These are phyloP conservation scores for Gastrodia elata DNA, from an alignment of 106 monocot species.

Conservation along the genomic window DNA sequence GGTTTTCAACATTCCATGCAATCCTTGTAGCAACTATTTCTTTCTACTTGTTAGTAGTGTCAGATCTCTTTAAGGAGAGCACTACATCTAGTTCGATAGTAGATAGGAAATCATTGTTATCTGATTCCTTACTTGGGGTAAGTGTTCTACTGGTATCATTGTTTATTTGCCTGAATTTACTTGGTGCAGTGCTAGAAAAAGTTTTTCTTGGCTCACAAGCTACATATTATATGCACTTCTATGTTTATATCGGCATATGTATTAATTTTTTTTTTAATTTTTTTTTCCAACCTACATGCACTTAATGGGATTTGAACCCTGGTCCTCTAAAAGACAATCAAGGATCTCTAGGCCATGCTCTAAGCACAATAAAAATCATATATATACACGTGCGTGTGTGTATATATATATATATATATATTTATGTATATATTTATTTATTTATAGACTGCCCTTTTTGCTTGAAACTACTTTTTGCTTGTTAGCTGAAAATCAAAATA, in stretches of 20 bases:
- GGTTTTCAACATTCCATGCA: constrained; percentile 86
- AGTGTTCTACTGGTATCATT: neutral
- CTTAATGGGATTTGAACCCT: too few relatives aligned
- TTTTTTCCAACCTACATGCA: neutral
- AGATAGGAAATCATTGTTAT: constrained; percentile 45
- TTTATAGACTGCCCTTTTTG: too few relatives aligned
- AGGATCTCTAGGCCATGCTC: too few relatives aligned
- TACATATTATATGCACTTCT: neutral
- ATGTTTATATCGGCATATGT: neutral
- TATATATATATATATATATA: too few relatives aligned
- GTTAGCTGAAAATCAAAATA: too few relatives aligned
- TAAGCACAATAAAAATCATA: too few relatives aligned
- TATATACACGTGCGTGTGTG: too few relatives aligned
- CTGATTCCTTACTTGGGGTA: constrained; percentile 81
- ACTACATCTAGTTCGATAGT: constrained; percentile 21
- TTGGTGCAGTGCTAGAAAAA: neutral
- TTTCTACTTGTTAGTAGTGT: constrained; percentile 61
- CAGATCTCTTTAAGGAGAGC: constrained; percentile 62
- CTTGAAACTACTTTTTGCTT: too few relatives aligned
- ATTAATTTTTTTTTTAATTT: neutral
- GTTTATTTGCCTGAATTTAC: neutral
- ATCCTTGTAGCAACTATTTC: constrained; percentile 56
- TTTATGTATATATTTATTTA: too few relatives aligned
- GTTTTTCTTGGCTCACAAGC: neutral
- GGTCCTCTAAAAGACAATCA: too few relatives aligned